Evolutionary conservation across 2,329 filamentous ascomycete species (phyloP).

Genomic region (Periconia macrospinosa): DNA sequence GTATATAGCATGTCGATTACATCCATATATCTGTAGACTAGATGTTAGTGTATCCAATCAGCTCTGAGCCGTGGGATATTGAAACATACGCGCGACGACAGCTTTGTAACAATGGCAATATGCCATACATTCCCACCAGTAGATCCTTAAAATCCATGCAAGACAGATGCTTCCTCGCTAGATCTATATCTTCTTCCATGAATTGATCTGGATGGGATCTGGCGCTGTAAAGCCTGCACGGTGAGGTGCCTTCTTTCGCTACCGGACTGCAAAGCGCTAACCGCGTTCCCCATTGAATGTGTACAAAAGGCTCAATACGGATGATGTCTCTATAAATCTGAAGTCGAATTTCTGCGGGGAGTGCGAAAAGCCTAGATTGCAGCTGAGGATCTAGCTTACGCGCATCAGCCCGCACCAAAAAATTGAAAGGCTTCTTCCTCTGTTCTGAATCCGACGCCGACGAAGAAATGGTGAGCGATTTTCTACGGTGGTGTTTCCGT

Average conservation of each 20-base stretch:
- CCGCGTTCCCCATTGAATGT: not conserved
- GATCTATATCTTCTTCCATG: not conserved
- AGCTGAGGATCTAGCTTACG: not conserved
- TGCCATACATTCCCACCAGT: not conserved
- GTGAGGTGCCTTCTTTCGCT: too few species aligned
- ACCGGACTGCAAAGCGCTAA: not conserved
- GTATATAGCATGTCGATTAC: not conserved
- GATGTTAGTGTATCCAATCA: not conserved
- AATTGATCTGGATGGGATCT: not conserved
- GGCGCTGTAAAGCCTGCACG: not conserved
- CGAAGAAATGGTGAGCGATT: not conserved
- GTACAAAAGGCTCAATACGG: not conserved
- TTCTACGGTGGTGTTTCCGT: not conserved
- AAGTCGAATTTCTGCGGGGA: not conserved
- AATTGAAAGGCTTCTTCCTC: not conserved
- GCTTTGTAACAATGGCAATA: not conserved
- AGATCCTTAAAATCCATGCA: not conserved
- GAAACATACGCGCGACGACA: not conserved
- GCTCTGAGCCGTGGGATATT: not conserved
- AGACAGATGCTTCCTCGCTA: not conserved
- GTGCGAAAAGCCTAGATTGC: not conserved
- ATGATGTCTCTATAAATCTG: not conserved
- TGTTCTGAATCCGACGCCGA: not conserved
- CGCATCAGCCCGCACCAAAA: not conserved
- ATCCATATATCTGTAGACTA: constrained; percentile 1